phyloP scores from a whole-genome alignment of 148 eudicot species.

The Nepenthes mirabilis region DNA sequence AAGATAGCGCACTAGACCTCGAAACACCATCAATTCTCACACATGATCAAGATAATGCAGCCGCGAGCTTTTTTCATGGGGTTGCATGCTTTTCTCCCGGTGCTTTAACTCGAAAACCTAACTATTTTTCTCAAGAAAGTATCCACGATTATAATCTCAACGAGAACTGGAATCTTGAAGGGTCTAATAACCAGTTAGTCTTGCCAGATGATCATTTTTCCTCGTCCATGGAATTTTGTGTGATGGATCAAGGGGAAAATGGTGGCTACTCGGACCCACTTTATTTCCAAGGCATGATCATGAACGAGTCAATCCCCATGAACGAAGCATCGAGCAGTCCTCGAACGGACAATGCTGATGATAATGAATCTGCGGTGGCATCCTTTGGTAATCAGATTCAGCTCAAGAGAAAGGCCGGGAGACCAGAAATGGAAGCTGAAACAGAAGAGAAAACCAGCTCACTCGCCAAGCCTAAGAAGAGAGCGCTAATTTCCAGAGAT shows the following conservation, averaged over 20 bases:
- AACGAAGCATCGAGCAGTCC: not conserved
- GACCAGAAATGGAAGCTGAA: conserved; percentile 1
- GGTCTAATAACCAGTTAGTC: not conserved
- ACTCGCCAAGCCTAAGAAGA: conserved; percentile 9
- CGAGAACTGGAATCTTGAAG: not conserved
- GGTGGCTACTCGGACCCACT: not conserved
- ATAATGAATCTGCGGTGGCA: conserved; percentile 1
- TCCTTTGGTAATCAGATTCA: not conserved
- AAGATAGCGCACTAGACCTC: not conserved
- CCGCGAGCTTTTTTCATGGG: not conserved
- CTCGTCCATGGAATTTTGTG: conserved; percentile 1
- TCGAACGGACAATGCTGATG: not conserved
- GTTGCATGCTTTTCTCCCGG: not conserved
- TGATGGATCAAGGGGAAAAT: not conserved
- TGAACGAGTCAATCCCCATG: not conserved
- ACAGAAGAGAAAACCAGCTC: not conserved
- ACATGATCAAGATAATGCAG: not conserved
- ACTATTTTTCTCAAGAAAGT: not conserved
- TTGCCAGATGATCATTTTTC: not conserved
- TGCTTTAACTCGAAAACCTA: not conserved
- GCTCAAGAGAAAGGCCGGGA: not conserved
- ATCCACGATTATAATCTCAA: not conserved
- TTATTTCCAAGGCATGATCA: conserved; percentile 1
- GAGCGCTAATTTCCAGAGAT: conserved; percentile 6
- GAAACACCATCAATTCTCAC: not conserved